Conservation (phyloP, 495 filamentous ascomycete genomes). For the Immersiella caudata region DNA sequence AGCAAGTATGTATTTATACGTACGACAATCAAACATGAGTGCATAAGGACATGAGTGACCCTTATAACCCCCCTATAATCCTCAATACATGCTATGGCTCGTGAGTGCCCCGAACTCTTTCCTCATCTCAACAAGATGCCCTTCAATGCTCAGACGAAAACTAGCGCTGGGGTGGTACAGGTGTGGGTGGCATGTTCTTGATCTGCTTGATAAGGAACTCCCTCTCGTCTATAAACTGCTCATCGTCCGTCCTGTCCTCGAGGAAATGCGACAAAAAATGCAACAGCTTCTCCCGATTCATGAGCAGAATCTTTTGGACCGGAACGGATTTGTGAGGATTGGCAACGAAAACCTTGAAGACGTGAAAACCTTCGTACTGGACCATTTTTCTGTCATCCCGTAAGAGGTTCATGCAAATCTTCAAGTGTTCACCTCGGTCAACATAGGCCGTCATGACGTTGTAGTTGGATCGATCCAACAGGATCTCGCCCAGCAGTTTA, state of each 20-base stretch:
- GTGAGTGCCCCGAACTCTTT: background rate
- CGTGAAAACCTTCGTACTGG: conserved; percentile 98
- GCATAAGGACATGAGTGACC: background rate
- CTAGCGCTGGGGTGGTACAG: conserved; percentile 55
- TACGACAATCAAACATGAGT: background rate
- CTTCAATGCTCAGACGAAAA: background rate
- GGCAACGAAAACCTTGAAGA: conserved; percentile 99
- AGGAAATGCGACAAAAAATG: conserved; percentile 88
- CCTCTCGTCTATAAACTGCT: conserved; percentile 98
- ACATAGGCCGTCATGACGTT: conserved; percentile 98
- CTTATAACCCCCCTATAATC: background rate
- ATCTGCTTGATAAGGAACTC: conserved; percentile 96
- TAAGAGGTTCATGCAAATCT: conserved; percentile 96
- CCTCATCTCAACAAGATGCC: background rate
- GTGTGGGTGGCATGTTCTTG: conserved; percentile 70
- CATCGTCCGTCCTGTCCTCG: conserved; percentile 94
- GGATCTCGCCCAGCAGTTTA: conserved; percentile 91
- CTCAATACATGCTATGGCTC: background rate
- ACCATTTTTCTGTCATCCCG: conserved; percentile 97
- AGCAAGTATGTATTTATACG: conserved; percentile 5
- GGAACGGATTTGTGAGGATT: conserved; percentile 95
- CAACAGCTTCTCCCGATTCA: conserved; percentile 89
- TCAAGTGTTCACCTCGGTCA: conserved; percentile 90
- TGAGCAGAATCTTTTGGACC: conserved; percentile 92
- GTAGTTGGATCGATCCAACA: conserved; percentile 95